Evolutionary conservation across 2,329 filamentous ascomycete genomes (phyloP), one percentile per base, ranked within the genome.

Genomic region (Xylariaceae sp.): DNA sequence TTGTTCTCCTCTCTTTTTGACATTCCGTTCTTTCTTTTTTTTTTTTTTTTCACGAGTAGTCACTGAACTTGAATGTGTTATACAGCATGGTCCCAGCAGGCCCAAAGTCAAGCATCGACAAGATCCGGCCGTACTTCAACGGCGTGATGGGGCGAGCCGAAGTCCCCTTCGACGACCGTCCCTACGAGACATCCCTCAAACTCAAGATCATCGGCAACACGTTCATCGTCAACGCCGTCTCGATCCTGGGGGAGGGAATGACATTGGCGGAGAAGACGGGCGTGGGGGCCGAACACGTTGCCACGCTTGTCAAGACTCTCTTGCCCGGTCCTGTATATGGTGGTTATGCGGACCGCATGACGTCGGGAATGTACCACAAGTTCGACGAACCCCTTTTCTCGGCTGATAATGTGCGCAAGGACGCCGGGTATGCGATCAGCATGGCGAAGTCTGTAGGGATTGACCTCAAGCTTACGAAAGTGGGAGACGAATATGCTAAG

Each of bases 141-240:
- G 83, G 82, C 25, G 84, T 88, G 4, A 83, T 85, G 63, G 79
- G 80, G 2, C 74, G 76, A 29, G 75, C 74, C 1, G 76, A 78
- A 52, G 77, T 89, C 52, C 45, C 59, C 6, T 62, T 65, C 42
- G 59, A 63, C 5, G 59, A 64, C 48, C 41, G 57, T 50, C 56
- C 63, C 21, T 55, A 55, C 40, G 56, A 58, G 40, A 80, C 81
- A 42, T 83, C 89, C 4, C 77, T 82, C 2, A 77, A 81, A 37
- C 72, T 95, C 38, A 93, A 95, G 68, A 73, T 95, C 17, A 76
- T 95, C 8, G 90, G 91, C 46, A 95, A 95, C 66, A 88, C 86
- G 0, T 91, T 95, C 63, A 77, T 95, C 56, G 64, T 94, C 33
- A 86, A 87, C 69, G 91, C 91, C 77, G 79, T 91, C 20, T 85